phyloP scores from a whole-genome alignment of 345 rosid species.

The Salix viminalis region DNA sequence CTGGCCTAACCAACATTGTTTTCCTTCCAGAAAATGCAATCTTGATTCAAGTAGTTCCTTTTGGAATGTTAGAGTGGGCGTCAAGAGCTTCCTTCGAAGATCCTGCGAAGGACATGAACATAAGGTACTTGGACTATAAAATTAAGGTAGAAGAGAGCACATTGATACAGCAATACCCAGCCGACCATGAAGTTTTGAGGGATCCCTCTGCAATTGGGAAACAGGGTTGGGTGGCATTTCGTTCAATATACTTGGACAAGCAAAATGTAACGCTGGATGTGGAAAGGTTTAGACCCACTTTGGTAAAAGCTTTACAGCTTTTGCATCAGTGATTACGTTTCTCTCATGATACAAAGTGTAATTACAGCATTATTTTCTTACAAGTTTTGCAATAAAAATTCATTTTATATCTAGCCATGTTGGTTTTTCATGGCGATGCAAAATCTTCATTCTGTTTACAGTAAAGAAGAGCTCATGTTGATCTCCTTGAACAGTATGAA shows the following conservation, averaged over 20 bases:
- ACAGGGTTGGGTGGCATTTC: constrained; percentile 58
- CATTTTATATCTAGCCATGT: no score
- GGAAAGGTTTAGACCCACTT: constrained; percentile 51
- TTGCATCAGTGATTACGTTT: constrained; percentile 23
- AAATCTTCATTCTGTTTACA: no score
- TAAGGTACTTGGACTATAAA: constrained; percentile 62
- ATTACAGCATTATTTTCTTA: neutral
- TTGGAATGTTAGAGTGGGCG: constrained; percentile 59
- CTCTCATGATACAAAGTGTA: neutral
- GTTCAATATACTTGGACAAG: constrained; percentile 54
- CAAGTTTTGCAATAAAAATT: neutral
- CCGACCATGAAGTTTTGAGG: constrained; percentile 45
- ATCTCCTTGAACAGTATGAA: no score
- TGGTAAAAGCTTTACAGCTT: constrained; percentile 55
- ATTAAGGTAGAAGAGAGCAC: constrained; percentile 58
- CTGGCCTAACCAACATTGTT: constrained; percentile 73
- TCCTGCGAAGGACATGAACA: constrained; percentile 61
- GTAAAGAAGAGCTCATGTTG: no score
- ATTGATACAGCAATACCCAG: constrained; percentile 42
- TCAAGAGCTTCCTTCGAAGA: constrained; percentile 43
- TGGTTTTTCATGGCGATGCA: no score
- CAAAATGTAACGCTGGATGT: constrained; percentile 69
- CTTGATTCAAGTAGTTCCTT: constrained; percentile 66
- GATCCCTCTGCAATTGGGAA: constrained; percentile 42
- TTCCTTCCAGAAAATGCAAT: constrained; percentile 78